Percentiles rank a stretch among this genome's conserved stretches.
Evolutionary conservation across 345 rosid species (phyloP).

Genomic region (Jatropha curcas): DNA sequence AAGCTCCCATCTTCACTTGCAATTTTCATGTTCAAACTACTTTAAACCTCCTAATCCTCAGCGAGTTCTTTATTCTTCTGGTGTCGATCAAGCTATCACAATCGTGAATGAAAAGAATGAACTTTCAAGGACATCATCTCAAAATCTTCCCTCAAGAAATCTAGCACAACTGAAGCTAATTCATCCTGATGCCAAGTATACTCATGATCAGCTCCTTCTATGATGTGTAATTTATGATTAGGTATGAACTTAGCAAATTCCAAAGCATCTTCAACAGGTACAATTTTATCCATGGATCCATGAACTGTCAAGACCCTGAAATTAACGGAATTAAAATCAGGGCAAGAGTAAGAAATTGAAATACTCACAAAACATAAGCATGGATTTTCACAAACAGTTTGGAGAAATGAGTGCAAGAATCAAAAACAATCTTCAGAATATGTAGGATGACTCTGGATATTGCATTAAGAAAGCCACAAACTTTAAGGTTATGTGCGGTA

Average conservation of each 20-base stretch:
- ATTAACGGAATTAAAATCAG: slow-evolving; percentile 10
- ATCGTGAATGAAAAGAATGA: slow-evolving; percentile 1
- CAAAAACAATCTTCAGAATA: background rate
- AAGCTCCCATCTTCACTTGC: background rate
- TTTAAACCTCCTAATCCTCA: background rate
- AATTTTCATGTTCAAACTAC: background rate
- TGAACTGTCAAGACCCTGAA: slow-evolving; percentile 82
- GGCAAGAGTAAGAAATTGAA: background rate
- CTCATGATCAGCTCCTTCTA: slow-evolving; percentile 89
- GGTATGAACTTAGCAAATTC: slow-evolving; percentile 62
- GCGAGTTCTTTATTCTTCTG: background rate
- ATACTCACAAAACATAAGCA: background rate
- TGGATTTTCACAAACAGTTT: background rate
- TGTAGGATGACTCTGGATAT: background rate
- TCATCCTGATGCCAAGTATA: slow-evolving; percentile 69
- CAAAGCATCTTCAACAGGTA: slow-evolving; percentile 59
- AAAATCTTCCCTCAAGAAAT: slow-evolving; percentile 43
- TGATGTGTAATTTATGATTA: slow-evolving; percentile 58
- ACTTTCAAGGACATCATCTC: background rate
- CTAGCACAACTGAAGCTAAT: slow-evolving; percentile 45
- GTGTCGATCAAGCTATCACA: background rate
- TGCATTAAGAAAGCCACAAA: too few relatives aligned
- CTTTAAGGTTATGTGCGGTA: too few relatives aligned
- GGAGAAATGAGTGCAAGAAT: background rate
- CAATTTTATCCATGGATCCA: slow-evolving; percentile 65